phyloP scores from a whole-genome alignment of 2,329 filamentous ascomycete genomes.

The Colletotrichum brevisporum region DNA sequence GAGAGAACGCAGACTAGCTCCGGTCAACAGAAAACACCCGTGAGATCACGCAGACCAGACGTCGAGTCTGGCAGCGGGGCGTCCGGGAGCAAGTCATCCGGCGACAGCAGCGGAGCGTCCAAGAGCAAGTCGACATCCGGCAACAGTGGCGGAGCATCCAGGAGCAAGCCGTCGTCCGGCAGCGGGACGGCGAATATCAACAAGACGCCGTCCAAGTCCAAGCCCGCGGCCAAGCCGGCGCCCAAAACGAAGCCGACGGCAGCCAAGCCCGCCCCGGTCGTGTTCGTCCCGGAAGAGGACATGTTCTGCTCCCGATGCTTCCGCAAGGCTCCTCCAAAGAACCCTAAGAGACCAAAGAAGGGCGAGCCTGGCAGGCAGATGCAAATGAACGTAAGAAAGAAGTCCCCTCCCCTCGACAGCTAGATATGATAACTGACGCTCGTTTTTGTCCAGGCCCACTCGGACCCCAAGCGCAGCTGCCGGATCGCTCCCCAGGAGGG shows the following conservation, averaged over 20 bases:
- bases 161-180: neutral
- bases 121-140: neutral
- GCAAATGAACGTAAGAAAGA: slow-evolving; percentile 35
- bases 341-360: neutral
- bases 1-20: neutral
- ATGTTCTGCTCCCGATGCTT: slow-evolving; percentile 50
- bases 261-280: neutral
- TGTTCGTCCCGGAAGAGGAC: slow-evolving; percentile 46
- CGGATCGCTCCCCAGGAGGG: slow-evolving; percentile 27
- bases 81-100: neutral
- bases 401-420: neutral
- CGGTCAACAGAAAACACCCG: neutral
- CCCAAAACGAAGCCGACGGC: slow-evolving; percentile 16
- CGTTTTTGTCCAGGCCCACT: slow-evolving; percentile 32
- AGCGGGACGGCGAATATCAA: neutral
- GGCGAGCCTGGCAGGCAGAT: slow-evolving; percentile 26
- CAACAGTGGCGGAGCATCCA: neutral
- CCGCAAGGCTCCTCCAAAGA: slow-evolving; percentile 31
- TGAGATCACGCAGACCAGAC: neutral
- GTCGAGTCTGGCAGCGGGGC: too few species aligned
- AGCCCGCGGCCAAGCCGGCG: neutral
- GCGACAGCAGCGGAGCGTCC: neutral
- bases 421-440: neutral
- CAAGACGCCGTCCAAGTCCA: neutral
- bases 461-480: slow-evolving; percentile 37